A percentile compares a stretch with the other conserved stretches of the same genome.
These are phyloP conservation scores for Striga asiatica DNA, from an alignment of 257 asterid species.

Conservation along the genomic window DNA sequence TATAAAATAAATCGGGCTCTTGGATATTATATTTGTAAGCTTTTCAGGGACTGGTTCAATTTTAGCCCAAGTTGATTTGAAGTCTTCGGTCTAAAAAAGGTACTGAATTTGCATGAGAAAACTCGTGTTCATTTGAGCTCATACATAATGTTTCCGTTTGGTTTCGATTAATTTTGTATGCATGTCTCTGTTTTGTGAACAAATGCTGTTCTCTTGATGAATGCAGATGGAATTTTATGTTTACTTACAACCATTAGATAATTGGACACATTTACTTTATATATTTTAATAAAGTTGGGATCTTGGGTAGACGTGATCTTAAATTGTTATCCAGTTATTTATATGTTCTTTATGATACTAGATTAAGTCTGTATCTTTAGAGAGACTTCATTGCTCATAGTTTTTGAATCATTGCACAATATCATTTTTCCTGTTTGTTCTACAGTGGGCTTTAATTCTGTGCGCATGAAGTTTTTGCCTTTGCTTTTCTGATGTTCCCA, in stretches of 20 bases:
- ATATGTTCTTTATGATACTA: not conserved
- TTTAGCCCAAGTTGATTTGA: constrained; percentile 12
- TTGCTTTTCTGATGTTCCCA: not conserved
- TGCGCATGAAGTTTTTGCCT: not conserved
- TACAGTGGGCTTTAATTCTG: not conserved
- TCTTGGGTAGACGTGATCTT: not conserved
- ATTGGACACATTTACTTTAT: not conserved
- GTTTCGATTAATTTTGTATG: not conserved
- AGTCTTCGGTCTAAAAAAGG: constrained; percentile 14
- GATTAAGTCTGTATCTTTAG: not conserved
- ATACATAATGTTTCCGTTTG: not conserved
- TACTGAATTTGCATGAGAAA: not conserved
- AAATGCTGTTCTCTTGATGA: not conserved
- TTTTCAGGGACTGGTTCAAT: constrained; percentile 7
- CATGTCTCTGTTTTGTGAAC: not conserved
- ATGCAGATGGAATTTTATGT: too few species aligned
- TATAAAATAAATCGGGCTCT: constrained; percentile 7
- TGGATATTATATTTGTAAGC: not conserved
- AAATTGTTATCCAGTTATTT: not conserved
- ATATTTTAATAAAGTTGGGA: not conserved
- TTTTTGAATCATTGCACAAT: not conserved
- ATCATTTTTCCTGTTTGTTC: not conserved
- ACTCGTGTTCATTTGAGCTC: not conserved
- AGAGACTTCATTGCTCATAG: not conserved
- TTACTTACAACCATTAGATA: not conserved